Evolutionary conservation across 345 rosid genomes (phyloP), one percentile per base, ranked within the genome.

Genomic region (Pistacia atlantica): DNA sequence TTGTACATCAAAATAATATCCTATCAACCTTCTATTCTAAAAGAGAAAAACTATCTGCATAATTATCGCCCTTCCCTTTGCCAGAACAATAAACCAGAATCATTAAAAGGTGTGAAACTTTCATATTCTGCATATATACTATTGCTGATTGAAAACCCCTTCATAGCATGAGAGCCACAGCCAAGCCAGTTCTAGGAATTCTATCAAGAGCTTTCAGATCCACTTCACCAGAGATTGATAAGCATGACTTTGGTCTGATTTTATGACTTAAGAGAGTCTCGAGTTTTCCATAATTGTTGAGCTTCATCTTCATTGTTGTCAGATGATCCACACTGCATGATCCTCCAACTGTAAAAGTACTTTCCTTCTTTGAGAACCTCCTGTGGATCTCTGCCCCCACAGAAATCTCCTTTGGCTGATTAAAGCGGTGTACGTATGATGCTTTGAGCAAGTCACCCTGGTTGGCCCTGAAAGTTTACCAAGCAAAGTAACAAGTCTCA

Each of bases 231-330:
- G 78, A 77, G 46, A 81, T 63, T 9, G 65, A n/a, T 25, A 62
- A 17, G 56, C 20, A 14, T 17, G 65, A 76, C 59, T 60, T 72
- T 11, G 54, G 70, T 4, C 11, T 51, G 38, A 66, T 18, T n/a
- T 67, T 72, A 59, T 67, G 73, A 35, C 9, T 1, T 25, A 72
- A 11, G 11, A 80, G 65, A 3, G 77, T 65, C 4, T 60, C 33
- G 13, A 80, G 73, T 59, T 67, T 80, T 4, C 83, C 80, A 11
- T 8, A n/a, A 22, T 72, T 54, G 77, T 72, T 80, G 54, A 72
- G 33, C 52, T 48, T 76, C 38, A 62, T 74, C 35, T 76, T 76
- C 37, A 73, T 65, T 17, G 37, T 77, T 35, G 71, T 74, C 38
- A 28, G 70, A 61, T 55, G 60, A 56, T 81, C 84, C 42, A 63